Conservation (phyloP, 164 flowering plant genomes). For the Cinnamomum chago region DNA sequence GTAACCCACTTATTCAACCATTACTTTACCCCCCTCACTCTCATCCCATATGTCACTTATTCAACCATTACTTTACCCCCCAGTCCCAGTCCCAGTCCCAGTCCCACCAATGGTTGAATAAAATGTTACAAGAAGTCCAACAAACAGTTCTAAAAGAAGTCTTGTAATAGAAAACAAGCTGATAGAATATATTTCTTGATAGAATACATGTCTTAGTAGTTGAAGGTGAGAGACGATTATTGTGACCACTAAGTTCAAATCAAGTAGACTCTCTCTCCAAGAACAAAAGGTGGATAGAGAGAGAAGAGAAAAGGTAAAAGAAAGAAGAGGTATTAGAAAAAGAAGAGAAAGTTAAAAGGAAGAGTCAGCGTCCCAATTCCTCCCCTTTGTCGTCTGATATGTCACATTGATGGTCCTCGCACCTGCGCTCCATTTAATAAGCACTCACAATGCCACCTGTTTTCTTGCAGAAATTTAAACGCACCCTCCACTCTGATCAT, state of each 20-base stretch:
- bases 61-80: background rate
- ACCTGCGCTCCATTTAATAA: background rate
- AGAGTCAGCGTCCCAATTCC: constrained; percentile 2
- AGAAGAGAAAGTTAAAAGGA: background rate
- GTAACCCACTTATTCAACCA: background rate
- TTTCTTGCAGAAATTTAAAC: background rate
- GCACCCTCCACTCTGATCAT: background rate
- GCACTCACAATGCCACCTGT: background rate
- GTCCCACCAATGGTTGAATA: no score
- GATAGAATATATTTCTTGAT: no score
- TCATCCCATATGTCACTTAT: background rate
- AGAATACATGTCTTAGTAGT: background rate
- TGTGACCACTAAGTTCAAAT: background rate
- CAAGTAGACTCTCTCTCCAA: background rate
- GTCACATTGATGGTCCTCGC: background rate
- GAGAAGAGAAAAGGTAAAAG: background rate
- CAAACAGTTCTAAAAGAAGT: no score
- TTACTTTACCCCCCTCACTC: background rate
- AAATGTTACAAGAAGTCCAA: no score
- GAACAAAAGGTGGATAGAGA: background rate
- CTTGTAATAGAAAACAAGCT: no score
- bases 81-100: no score
- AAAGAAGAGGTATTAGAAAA: background rate
- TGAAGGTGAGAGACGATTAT: background rate
- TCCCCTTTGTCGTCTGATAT: background rate